Percentiles rank a stretch among this genome's conserved stretches.
Conservation (phyloP, 2,329 filamentous ascomycete species). For the Aspergillus texensis region DNA sequence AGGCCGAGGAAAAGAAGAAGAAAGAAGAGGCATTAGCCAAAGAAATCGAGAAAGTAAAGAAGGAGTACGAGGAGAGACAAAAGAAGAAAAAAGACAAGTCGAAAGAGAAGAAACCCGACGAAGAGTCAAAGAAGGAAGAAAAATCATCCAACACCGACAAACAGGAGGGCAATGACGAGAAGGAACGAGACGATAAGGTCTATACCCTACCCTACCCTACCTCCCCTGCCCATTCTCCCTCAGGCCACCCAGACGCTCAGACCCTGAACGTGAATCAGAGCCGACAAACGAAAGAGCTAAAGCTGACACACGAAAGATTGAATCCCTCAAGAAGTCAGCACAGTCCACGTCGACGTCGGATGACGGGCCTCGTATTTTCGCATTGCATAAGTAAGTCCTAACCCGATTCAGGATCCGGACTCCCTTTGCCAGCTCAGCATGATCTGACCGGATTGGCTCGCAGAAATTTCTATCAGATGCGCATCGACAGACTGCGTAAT, state of each 20-base stretch:
- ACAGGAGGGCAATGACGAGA: constrained; percentile 41
- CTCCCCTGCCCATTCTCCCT: constrained; percentile 11
- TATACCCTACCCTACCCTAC: constrained; percentile 8
- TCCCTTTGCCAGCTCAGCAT: constrained; percentile 4
- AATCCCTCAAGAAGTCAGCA: constrained; percentile 51
- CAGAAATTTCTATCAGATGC: constrained; percentile 84
- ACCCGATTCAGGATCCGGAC: background rate
- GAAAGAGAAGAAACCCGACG: constrained; percentile 50
- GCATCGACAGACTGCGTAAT: constrained; percentile 76
- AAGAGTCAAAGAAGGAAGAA: constrained; percentile 50
- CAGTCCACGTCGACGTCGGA: constrained; percentile 47
- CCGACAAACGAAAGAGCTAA: background rate
- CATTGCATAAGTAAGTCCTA: constrained; percentile 70
- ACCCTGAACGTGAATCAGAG: background rate
- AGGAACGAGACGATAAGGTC: constrained; percentile 59
- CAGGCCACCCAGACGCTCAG: constrained; percentile 3
- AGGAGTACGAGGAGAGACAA: constrained; percentile 74
- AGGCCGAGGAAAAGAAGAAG: constrained; percentile 44
- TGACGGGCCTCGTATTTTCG: constrained; percentile 78
- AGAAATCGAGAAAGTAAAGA: constrained; percentile 52
- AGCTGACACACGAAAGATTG: constrained; percentile 25
- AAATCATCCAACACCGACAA: constrained; percentile 40
- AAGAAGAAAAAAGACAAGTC: constrained; percentile 68
- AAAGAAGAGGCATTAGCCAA: constrained; percentile 48
- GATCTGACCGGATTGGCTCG: background rate